A percentile compares a stretch with the other conserved stretches of the same genome.
These are phyloP conservation scores for Salix suchowensis DNA, from an alignment of 345 rosid species.

Conservation along the genomic window DNA sequence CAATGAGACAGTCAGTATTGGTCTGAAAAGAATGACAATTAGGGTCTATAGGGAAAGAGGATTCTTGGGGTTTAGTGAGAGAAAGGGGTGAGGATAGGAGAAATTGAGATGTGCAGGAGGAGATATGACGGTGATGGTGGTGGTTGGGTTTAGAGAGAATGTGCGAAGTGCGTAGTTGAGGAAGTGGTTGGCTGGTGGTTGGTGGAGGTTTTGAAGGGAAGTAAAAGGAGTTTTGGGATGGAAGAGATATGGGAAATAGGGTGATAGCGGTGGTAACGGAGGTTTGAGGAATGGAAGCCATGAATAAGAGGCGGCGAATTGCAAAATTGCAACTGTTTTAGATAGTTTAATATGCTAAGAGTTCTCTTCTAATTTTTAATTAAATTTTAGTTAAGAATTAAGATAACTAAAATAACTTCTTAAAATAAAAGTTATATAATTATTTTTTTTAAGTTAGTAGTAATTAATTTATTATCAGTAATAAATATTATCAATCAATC, in stretches of 20 bases:
- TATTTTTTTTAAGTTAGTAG: no score
- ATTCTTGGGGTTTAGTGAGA: constrained; percentile 5
- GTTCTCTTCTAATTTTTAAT: no score
- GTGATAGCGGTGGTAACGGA: constrained; percentile 9
- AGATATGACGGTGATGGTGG: constrained; percentile 14
- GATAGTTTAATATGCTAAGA: not conserved
- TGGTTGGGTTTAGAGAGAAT: constrained; percentile 8
- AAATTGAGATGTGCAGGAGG: constrained; percentile 9
- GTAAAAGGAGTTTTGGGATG: not conserved
- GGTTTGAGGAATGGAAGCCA: constrained; percentile 44
- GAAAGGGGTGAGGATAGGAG: not conserved
- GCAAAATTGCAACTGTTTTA: not conserved
- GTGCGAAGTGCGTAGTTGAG: constrained; percentile 6
- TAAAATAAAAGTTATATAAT: no score
- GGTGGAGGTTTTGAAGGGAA: constrained; percentile 20
- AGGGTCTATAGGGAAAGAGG: constrained; percentile 13
- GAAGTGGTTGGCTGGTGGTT: not conserved
- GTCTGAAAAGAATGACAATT: not conserved
- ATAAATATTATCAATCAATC: no score
- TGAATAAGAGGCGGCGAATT: constrained; percentile 21
- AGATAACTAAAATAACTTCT: no score
- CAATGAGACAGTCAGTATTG: not conserved
- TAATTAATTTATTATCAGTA: no score
- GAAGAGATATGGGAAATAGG: constrained; percentile 20
- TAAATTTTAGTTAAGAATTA: no score